Base-by-base conservation (phyloP, 2,329 filamentous ascomycete genomes). In the Pseudogymnoascus sp. region DNA sequence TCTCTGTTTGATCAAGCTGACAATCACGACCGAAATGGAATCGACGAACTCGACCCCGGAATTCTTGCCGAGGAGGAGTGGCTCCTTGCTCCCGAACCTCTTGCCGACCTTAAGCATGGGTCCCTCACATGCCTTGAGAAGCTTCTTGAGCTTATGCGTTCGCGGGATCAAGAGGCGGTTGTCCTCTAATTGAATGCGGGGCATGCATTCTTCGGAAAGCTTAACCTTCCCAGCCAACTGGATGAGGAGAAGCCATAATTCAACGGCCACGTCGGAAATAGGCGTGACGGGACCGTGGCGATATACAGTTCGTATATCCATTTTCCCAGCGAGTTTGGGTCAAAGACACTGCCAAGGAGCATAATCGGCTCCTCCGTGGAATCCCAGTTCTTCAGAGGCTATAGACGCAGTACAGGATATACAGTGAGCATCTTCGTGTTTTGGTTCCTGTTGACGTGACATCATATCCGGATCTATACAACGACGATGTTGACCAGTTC, bases 291-390 rank as follows among this genome's bases (percentile, higher is more conserved):
- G 85, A 37, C 91, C 91, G 69, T 96, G 88, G 74, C 89, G 88
- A 79, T 90, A 96, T 67, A 97, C 91, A 16, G 95, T 97, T 97
- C 95, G 77, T 96, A 99, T 73, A 99, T 96, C 95, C 95, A 99
- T 78, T 97, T 97, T 72, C 95, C 95, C 31, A 99, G 83, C 25
- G 91, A 96, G 82, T 97, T 97, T 73, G 93, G 91, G 74, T 97
- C 95, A 73, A 97, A 97, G 63, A 97, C 95, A 73, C 91, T 96
- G 60, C 95, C 95, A 21, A 97, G 83, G 25, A 99, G 84, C 73
- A 96, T 88, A 74, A 99, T 97, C 61, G 95, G 95, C 69, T 92
- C 87, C 79, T 97, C 93, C 28, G 86, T 87, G 0, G 93, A 93
- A 74, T 99, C 95, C 95, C 95, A 97, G 80, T 97, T 96, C 83